Conservation (phyloP, 352 stramenopile genomes). For the Pilasporangium apinafurcum region DNA sequence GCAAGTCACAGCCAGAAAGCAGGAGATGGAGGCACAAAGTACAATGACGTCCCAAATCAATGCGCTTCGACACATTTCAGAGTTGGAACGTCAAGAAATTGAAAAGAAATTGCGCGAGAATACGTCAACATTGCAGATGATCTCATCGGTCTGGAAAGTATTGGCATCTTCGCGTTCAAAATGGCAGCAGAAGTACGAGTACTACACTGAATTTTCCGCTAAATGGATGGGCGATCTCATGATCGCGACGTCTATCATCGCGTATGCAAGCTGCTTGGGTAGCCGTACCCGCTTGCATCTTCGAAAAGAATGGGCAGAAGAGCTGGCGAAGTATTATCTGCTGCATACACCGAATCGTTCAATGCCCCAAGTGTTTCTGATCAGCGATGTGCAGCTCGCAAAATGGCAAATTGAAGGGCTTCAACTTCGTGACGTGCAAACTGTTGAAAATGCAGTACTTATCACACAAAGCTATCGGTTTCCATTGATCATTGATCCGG, state of each 20-base stretch:
- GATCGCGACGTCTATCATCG: slow-evolving; percentile 41
- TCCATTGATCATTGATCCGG: slow-evolving; percentile 55
- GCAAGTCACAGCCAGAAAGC: slow-evolving; percentile 19
- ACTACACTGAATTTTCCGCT: slow-evolving; percentile 26
- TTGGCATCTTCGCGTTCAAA: slow-evolving; percentile 29
- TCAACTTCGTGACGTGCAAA: slow-evolving; percentile 17
- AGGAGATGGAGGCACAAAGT: slow-evolving; percentile 32
- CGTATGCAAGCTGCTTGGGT: slow-evolving; percentile 31
- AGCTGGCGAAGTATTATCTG: slow-evolving; percentile 19
- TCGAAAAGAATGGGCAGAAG: slow-evolving; percentile 26
- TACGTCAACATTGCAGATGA: slow-evolving; percentile 46
- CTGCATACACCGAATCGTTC: slow-evolving; percentile 16
- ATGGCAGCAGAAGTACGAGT: slow-evolving; percentile 32
- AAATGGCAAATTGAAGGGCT: slow-evolving; percentile 45
- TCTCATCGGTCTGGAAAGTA: slow-evolving; percentile 44
- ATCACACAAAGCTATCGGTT: slow-evolving; percentile 27
- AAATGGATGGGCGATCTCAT: slow-evolving; percentile 57
- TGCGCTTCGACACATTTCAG: slow-evolving; percentile 29
- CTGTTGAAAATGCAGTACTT: slow-evolving; percentile 42
- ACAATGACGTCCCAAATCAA: slow-evolving; percentile 24
- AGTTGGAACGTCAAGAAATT: slow-evolving; percentile 38
- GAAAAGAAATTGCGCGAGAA: slow-evolving; percentile 49
- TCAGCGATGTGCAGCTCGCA: slow-evolving; percentile 21
- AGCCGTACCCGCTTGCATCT: slow-evolving; percentile 10
- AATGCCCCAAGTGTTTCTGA: slow-evolving; percentile 21